A percentile compares a stretch with the other conserved stretches of the same genome.
Evolutionary conservation across 345 rosid genomes (phyloP).

Genomic region (Sapria himalayana): DNA sequence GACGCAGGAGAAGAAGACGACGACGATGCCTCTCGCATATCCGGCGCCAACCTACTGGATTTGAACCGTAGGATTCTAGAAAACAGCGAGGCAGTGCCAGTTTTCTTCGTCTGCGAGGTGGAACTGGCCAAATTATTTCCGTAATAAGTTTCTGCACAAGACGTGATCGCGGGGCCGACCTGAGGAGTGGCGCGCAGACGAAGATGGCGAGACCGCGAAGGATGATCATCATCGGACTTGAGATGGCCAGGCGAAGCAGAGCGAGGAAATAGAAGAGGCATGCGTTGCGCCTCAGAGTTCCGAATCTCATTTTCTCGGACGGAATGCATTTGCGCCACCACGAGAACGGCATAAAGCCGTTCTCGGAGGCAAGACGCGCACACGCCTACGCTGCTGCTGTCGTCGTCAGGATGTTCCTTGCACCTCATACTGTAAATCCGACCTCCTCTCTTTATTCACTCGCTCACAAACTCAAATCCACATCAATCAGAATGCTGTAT

Average conservation of each 20-base stretch:
- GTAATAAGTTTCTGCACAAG: slow-evolving; percentile 9
- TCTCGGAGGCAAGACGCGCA: slow-evolving; percentile 89
- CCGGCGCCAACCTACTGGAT: slow-evolving; percentile 27
- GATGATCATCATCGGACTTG: slow-evolving; percentile 27
- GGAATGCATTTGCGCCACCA: slow-evolving; percentile 27
- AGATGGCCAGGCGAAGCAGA: slow-evolving; percentile 66
- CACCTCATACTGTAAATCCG: slow-evolving; percentile 89
- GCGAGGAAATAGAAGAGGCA: slow-evolving; percentile 47
- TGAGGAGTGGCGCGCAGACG: slow-evolving; percentile 64
- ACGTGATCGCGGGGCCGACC: slow-evolving; percentile 19
- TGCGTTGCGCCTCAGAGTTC: slow-evolving; percentile 9
- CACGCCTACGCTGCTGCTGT: slow-evolving; percentile 52
- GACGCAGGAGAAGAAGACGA: slow-evolving; percentile 21
- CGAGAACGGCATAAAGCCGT: slow-evolving; percentile 28
- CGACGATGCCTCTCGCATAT: slow-evolving; percentile 13
- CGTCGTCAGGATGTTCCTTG: slow-evolving; percentile 44
- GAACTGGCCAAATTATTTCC: slow-evolving; percentile 6
- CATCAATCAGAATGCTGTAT: too few relatives aligned
- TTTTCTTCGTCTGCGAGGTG: slow-evolving; percentile 16
- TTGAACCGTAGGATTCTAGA: slow-evolving; percentile 40
- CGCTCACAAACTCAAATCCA: too few relatives aligned
- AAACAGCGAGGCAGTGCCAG: slow-evolving; percentile 22
- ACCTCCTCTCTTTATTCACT: too few relatives aligned
- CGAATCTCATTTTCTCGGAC: slow-evolving; percentile 12
- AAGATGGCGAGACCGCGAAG: slow-evolving; percentile 8